Percentiles rank a stretch among this genome's conserved stretches.
Conservation (phyloP, 164 flowering plant species). For the Magnolia kwangsiensis region DNA sequence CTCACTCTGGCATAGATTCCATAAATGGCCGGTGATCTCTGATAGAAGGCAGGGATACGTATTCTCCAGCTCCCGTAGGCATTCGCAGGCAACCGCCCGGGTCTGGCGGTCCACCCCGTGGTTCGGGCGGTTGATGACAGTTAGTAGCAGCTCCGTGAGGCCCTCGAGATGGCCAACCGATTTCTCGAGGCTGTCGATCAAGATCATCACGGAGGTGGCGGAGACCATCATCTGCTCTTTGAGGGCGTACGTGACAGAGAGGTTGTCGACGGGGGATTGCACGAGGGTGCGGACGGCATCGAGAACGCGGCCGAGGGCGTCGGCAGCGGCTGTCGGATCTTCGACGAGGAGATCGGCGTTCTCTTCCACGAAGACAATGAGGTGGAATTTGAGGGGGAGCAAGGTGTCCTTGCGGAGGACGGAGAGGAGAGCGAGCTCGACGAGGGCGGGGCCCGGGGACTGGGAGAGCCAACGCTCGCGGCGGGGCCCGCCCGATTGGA, state of each 20-base stretch:
- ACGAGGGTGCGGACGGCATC: slow-evolving; percentile 52
- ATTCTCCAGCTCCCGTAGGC: slow-evolving; percentile 77
- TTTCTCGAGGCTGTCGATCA: slow-evolving; percentile 12
- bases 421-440: slow-evolving; percentile 57
- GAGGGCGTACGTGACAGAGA: slow-evolving; percentile 34
- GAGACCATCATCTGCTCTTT: slow-evolving; percentile 73
- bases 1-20: slow-evolving; percentile 84
- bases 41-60: slow-evolving; percentile 63
- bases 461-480: slow-evolving; percentile 38
- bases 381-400: slow-evolving; percentile 38
- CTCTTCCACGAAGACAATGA: slow-evolving; percentile 66
- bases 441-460: slow-evolving; percentile 30
- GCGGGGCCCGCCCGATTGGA: slow-evolving; percentile 47
- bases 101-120: slow-evolving; percentile 80
- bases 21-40: slow-evolving; percentile 63
- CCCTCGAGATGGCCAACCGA: slow-evolving; percentile 26
- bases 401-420: slow-evolving; percentile 44
- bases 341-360: slow-evolving; percentile 11
- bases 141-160: slow-evolving; percentile 58
- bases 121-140: slow-evolving; percentile 73
- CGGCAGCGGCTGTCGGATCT: slow-evolving; percentile 10
- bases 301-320: slow-evolving; percentile 33
- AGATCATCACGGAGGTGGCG: slow-evolving; percentile 52
- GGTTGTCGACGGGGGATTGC: slow-evolving; percentile 59
- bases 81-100: slow-evolving; percentile 75